Evolutionary conservation across 1,284 basidiomycete genomes (phyloP).

Genomic region (Cryptococcus maquisensis): DNA sequence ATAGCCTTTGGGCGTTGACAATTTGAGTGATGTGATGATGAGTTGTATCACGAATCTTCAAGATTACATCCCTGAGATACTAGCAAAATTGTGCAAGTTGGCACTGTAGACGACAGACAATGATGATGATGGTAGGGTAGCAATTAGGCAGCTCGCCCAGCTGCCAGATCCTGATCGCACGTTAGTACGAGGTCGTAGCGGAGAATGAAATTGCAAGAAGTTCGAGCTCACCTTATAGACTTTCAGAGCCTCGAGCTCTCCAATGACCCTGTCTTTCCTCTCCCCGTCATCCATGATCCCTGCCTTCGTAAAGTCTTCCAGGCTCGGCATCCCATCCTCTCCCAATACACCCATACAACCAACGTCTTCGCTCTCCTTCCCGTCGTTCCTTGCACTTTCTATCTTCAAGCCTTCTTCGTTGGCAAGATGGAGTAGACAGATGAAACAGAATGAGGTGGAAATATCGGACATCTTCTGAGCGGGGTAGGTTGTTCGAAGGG

Average conservation of each 20-base stretch:
- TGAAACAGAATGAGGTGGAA: conserved; percentile 99
- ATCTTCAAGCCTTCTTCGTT: conserved; percentile 90
- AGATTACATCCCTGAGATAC: too few species aligned
- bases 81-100: too few species aligned
- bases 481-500: conserved; percentile 77
- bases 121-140: not conserved
- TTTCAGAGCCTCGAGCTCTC: conserved; percentile 46
- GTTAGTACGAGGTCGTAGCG: not conserved
- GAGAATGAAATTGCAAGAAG: not conserved
- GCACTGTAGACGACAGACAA: too few species aligned
- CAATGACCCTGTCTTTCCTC: conserved; percentile 38
- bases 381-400: conserved; percentile 53
- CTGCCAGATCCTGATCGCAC: conserved; percentile 31
- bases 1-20: too few species aligned
- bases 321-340: conserved; percentile 12
- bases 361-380: conserved; percentile 48
- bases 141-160: conserved; percentile 43
- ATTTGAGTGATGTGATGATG: too few species aligned
- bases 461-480: conserved; percentile 95
- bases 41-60: too few species aligned
- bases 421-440: conserved; percentile 89
- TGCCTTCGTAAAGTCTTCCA: conserved; percentile 11
- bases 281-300: conserved; percentile 25
- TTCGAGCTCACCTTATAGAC: conserved; percentile 41
- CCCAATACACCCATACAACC: conserved; percentile 32